Conservation (phyloP, 306 rosid genomes). For the Pyrus communis region DNA sequence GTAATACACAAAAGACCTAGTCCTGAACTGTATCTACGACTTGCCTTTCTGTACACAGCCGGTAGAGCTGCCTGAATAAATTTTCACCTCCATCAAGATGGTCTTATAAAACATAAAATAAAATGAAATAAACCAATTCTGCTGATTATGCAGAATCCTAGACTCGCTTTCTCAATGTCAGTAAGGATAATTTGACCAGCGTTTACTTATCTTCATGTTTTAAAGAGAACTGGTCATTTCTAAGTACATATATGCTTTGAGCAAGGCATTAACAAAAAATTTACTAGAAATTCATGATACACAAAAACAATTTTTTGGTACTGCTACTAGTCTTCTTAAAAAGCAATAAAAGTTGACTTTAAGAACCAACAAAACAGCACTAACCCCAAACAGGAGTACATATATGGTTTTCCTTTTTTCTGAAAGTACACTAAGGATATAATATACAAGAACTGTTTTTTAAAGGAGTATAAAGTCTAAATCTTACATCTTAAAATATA, state of each 20-base stretch:
- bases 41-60: background rate
- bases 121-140: background rate
- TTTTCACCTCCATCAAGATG: background rate
- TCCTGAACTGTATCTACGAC: background rate
- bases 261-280: background rate
- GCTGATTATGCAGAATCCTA: background rate
- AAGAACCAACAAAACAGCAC: background rate
- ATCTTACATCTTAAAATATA: background rate
- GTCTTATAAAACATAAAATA: background rate
- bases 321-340: background rate
- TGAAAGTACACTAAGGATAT: background rate
- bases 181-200: background rate
- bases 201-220: background rate
- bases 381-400: background rate
- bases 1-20: background rate
- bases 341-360: background rate
- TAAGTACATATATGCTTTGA: background rate
- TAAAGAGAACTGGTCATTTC: background rate
- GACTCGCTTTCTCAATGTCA: background rate
- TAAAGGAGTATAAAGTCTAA: background rate
- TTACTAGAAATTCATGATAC: background rate
- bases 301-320: background rate
- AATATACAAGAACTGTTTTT: background rate
- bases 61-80: background rate
- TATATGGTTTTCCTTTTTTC: background rate